phyloP scores from a whole-genome alignment of 345 rosid species.

The Linum tenue region DNA sequence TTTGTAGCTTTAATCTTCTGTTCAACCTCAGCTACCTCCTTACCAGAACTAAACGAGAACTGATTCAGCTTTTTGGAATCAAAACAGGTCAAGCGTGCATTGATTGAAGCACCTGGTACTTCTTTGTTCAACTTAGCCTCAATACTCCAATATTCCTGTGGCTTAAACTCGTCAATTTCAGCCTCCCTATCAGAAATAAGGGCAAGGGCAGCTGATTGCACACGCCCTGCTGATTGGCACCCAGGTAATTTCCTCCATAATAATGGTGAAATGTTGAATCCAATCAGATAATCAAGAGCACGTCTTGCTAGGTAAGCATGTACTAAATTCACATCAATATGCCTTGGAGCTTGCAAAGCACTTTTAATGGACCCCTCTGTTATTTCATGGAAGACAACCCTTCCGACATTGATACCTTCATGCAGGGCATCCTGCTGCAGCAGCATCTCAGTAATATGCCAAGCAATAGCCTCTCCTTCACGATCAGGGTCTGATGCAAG shows the following conservation, averaged over 20 bases:
- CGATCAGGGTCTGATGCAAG: conserved; percentile 99
- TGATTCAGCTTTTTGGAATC: conserved; percentile 62
- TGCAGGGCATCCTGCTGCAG: conserved; percentile 84
- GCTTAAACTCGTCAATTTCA: conserved; percentile 80
- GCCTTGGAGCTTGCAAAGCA: conserved; percentile 75
- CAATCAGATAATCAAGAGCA: conserved; percentile 95
- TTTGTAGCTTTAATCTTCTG: conserved; percentile 38
- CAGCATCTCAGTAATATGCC: conserved; percentile 98
- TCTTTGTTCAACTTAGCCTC: conserved; percentile 40
- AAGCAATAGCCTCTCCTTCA: conserved; percentile 99
- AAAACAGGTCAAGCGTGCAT: conserved; percentile 53
- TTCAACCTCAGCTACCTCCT: conserved; percentile 48
- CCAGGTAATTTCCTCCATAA: conserved; percentile 97
- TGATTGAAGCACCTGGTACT: conserved; percentile 19
- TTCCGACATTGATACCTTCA: conserved; percentile 57
- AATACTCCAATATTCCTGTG: conserved; percentile 80
- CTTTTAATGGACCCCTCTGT: conserved; percentile 81
- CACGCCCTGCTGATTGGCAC: conserved; percentile 96
- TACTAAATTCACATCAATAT: conserved; percentile 76
- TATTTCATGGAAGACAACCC: conserved; percentile 93
- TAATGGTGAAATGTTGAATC: conserved; percentile 86
- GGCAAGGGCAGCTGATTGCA: conserved; percentile 93
- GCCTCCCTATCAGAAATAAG: conserved; percentile 86
- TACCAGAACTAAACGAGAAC: conserved; percentile 54
- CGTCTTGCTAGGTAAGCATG: conserved; percentile 93